Base-by-base conservation (phyloP, 108 stramenopile species). In the Cylindrotheca fusiformis region DNA sequence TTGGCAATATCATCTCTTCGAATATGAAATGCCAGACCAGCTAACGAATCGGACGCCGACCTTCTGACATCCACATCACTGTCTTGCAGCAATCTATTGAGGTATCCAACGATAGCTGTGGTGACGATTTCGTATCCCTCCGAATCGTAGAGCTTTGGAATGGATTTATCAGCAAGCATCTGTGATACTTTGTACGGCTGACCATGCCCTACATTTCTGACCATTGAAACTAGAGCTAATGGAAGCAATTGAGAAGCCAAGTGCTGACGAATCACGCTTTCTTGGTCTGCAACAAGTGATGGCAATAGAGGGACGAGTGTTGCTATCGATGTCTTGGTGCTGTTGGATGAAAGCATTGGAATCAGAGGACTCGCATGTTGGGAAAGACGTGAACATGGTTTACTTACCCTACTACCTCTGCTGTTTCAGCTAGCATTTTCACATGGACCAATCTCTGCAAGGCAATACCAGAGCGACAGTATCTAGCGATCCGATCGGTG, bases 401-500 rank as follows among this genome's bases (percentile, higher is more conserved):
- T 25, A 67, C 87, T 80, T 74, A 96, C 65, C 95, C 94, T 0
- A 88, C 77, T n/a, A 79, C 58, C 23, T 86, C 72, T 10, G 95
- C 91, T 17, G 90, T 93, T 60, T 97, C 96, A 21, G 89, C 94
- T 46, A 98, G 67, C 96, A 98, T 97, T 77, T 95, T 95, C 20
- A 97, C 96, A 71, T 98, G 97, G 22, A 97, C 97, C 18, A 98
- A 77, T 23, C 98, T 83, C 58, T 99, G 98, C 45, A 99, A 73
- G 0, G 96, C 97, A 68, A 99, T 97, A 63, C 76, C 79, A 48
- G 87, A 87, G 27, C 78, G 88, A 67, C 82, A 83, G 74, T 98
- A 99, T 36, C 89, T 86, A 19, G 90, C 90, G 45, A 98, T 76
- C 2, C 98, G 87, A 49, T 95, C 86, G 31, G 97, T 77, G 29